Conservation (phyloP, 371 early-diverging fungal species). For the Mucor piriformis region DNA sequence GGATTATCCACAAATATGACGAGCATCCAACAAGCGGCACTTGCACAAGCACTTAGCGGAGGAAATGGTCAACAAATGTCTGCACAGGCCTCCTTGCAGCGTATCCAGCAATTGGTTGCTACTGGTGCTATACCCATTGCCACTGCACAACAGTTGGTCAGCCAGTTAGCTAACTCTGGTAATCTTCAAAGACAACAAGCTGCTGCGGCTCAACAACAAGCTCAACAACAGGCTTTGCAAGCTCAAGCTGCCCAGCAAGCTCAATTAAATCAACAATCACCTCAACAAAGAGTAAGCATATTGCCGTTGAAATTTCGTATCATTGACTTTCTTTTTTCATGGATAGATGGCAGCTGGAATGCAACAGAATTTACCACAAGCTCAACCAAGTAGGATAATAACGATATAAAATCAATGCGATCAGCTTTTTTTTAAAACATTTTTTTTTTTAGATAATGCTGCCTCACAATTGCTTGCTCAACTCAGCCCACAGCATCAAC, state of each 20-base stretch:
- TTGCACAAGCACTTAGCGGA: conserved; percentile 24
- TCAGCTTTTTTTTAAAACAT: too few species aligned
- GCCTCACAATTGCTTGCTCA: conserved; percentile 36
- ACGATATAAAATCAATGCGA: too few species aligned
- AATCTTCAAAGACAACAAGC: conserved; percentile 28
- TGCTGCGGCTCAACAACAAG: conserved; percentile 10
- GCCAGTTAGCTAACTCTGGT: conserved; percentile 30
- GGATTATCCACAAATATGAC: conserved; percentile 10
- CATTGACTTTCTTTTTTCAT: not conserved
- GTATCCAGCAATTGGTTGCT: conserved; percentile 38
- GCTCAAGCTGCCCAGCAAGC: conserved; percentile 18
- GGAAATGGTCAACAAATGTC: conserved; percentile 24
- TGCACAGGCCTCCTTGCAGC: conserved; percentile 33
- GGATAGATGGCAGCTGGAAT: conserved; percentile 4
- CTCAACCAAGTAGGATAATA: not conserved
- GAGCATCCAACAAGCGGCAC: conserved; percentile 25
- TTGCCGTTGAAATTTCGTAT: not conserved
- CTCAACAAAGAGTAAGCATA: conserved; percentile 15
- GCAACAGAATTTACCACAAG: conserved; percentile 5
- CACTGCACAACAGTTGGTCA: conserved; percentile 37
- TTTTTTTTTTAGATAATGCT: not conserved
- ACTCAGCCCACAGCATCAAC: conserved; percentile 46
- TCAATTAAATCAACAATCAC: conserved; percentile 22
- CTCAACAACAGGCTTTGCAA: conserved; percentile 12
- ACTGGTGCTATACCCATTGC: conserved; percentile 30